phyloP scores from a whole-genome alignment of 306 rosid species.

The Dryas alaskensis region DNA sequence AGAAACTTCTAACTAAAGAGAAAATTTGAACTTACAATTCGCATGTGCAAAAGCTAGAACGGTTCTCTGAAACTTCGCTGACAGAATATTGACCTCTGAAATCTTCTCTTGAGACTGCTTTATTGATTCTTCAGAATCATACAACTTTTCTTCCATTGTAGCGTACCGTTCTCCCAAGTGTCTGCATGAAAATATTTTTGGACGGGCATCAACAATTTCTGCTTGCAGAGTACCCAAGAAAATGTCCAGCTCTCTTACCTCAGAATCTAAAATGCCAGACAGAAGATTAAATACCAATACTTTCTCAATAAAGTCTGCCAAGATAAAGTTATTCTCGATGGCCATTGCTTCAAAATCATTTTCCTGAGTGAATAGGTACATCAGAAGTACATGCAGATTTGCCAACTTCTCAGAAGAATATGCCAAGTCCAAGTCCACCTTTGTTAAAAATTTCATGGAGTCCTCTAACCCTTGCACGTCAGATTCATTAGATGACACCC shows the following conservation, averaged over 20 bases:
- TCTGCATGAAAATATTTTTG: constrained; percentile 62
- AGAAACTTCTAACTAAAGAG: constrained; percentile 14
- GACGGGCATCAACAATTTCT: constrained; percentile 65
- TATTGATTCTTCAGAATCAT: constrained; percentile 63
- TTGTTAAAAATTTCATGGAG: constrained; percentile 53
- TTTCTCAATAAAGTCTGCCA: constrained; percentile 50
- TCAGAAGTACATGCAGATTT: constrained; percentile 65
- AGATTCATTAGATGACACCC: constrained; percentile 38
- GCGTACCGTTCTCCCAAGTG: constrained; percentile 53
- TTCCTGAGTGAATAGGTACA: constrained; percentile 65
- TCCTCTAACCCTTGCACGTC: constrained; percentile 49
- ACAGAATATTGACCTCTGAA: constrained; percentile 67
- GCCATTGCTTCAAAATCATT: constrained; percentile 67
- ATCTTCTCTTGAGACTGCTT: constrained; percentile 68
- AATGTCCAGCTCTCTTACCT: constrained; percentile 80
- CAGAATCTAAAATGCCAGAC: constrained; percentile 74
- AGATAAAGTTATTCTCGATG: constrained; percentile 33
- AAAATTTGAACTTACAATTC: constrained; percentile 45
- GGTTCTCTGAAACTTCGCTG: constrained; percentile 69
- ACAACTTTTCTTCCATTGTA: constrained; percentile 64
- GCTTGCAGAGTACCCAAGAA: constrained; percentile 67
- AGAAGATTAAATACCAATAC: constrained; percentile 63
- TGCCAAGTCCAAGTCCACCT: constrained; percentile 74
- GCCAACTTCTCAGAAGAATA: constrained; percentile 76
- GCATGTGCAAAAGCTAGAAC: constrained; percentile 47